These are phyloP conservation scores for Xylaria sp. DNA, from an alignment of 2,329 filamentous ascomycete species.

Conservation along the genomic window DNA sequence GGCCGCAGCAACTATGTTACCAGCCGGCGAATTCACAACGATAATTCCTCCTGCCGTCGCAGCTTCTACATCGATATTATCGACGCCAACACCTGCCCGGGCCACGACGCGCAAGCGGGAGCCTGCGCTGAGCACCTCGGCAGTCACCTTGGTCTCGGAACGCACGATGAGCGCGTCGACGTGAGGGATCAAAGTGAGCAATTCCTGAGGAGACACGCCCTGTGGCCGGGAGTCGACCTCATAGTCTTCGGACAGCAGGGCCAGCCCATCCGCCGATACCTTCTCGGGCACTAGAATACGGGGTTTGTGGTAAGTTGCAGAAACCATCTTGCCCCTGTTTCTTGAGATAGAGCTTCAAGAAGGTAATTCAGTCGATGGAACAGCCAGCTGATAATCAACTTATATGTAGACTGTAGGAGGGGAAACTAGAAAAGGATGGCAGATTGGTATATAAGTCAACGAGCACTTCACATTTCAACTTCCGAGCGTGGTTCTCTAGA, in stretches of 20 bases:
- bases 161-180: conserved; percentile 84
- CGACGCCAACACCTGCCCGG: conserved; percentile 82
- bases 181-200: conserved; percentile 72
- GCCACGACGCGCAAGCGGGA: conserved; percentile 80
- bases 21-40: conserved; percentile 81
- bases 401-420: not conserved
- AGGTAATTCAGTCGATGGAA: not conserved
- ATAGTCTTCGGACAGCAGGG: conserved; percentile 72
- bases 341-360: not conserved
- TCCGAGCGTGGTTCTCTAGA: not conserved
- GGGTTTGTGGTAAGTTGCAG: conserved; percentile 17
- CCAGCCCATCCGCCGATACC: conserved; percentile 80
- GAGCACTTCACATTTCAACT: not conserved
- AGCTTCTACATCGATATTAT: conserved; percentile 81
- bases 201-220: conserved; percentile 69
- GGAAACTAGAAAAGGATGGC: not conserved
- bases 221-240: conserved; percentile 75
- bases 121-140: conserved; percentile 68
- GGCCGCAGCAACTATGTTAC: conserved; percentile 83
- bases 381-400: not conserved
- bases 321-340: conserved; percentile 22
- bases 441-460: not conserved
- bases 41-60: conserved; percentile 80
- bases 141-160: conserved; percentile 83
- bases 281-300: conserved; percentile 81